These are phyloP conservation scores for Licmophora abbreviata DNA, from an alignment of 108 stramenopile species.

Conservation along the genomic window DNA sequence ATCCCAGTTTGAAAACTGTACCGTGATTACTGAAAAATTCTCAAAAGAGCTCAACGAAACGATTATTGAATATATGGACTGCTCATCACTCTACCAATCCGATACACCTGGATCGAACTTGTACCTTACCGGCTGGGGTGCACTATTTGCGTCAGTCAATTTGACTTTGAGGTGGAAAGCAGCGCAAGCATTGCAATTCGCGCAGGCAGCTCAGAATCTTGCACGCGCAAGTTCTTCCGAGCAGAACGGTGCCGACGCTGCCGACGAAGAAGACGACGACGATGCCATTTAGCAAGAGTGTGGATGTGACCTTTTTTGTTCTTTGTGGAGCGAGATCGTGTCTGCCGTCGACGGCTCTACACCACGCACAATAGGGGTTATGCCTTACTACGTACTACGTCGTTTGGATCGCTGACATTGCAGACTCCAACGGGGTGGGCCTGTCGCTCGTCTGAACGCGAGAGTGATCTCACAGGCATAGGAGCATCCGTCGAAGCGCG, in stretches of 20 bases:
- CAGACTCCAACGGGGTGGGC: too few species aligned
- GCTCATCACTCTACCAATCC: not conserved
- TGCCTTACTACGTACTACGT: too few species aligned
- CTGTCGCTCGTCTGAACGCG: too few species aligned
- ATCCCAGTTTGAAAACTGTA: conserved; percentile 20
- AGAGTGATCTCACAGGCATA: too few species aligned
- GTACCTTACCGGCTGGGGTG: conserved; percentile 43
- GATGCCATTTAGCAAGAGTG: not conserved
- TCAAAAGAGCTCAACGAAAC: not conserved
- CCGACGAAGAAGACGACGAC: conserved; percentile 4
- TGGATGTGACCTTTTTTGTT: not conserved
- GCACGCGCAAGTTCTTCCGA: not conserved
- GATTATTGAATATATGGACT: not conserved
- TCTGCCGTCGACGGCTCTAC: too few species aligned
- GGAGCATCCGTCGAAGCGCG: too few species aligned
- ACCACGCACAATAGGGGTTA: too few species aligned
- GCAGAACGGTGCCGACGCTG: not conserved
- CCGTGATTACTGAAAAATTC: not conserved
- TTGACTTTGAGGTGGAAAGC: conserved; percentile 64
- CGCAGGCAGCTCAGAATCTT: conserved; percentile 26
- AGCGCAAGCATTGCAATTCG: conserved; percentile 62
- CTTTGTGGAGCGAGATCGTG: too few species aligned
- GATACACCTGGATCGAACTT: conserved; percentile 54
- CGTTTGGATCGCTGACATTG: too few species aligned
- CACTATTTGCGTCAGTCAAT: conserved; percentile 32